phyloP scores from a whole-genome alignment of 345 rosid species.

The Barbarea vulgaris region DNA sequence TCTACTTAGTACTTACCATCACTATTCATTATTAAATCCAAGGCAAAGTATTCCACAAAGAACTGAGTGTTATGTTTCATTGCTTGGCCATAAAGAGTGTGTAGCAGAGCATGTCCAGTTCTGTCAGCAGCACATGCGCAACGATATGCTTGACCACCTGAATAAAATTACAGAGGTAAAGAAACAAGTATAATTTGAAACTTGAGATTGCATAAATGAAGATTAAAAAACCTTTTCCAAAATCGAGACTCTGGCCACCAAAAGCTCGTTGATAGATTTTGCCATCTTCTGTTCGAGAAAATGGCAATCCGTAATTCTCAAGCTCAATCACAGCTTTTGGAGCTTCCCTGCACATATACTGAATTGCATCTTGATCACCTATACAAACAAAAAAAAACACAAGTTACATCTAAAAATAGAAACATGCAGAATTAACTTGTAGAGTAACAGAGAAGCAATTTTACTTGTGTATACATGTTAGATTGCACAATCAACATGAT shows the following conservation, averaged over 20 bases:
- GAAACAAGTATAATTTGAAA: neutral
- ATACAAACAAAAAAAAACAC: neutral
- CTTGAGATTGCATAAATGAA: neutral
- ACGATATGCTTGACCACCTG: conserved; percentile 98
- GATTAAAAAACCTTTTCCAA: conserved; percentile 71
- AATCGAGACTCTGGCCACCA: conserved; percentile 97
- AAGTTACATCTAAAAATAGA: conserved; percentile 4
- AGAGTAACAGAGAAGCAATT: neutral
- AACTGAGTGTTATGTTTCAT: conserved; percentile 96
- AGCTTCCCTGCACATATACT: conserved; percentile 98
- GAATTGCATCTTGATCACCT: conserved; percentile 99
- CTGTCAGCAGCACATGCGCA: conserved; percentile 99
- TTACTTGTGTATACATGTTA: neutral
- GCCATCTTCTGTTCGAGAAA: conserved; percentile 97
- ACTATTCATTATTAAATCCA: conserved; percentile 73
- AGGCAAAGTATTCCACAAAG: conserved; percentile 94
- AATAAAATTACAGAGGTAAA: conserved; percentile 21
- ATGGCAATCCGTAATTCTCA: conserved; percentile 90
- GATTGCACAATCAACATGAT: neutral
- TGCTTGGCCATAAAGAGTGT: conserved; percentile 96
- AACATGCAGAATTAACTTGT: neutral
- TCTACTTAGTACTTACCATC: conserved; percentile 58
- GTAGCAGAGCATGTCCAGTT: conserved; percentile 94
- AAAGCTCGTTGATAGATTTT: conserved; percentile 96
- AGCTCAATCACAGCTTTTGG: conserved; percentile 98